Conservation (phyloP, 768 basidiomycete genomes). For the Pleurotus cornucopiae region DNA sequence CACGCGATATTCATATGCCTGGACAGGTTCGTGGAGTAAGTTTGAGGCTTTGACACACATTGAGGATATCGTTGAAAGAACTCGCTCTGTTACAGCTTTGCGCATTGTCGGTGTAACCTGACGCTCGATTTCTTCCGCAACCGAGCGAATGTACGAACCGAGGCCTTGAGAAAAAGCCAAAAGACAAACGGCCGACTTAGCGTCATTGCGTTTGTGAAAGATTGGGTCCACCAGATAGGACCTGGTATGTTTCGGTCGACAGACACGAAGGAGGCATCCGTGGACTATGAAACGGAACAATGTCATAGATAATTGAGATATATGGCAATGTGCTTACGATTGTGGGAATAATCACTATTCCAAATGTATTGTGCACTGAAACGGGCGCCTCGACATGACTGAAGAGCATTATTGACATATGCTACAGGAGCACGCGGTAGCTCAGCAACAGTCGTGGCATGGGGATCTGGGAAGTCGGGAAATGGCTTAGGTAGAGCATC, state of each 20-base stretch:
- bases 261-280: slow-evolving; percentile 59
- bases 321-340: slow-evolving; percentile 32
- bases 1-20: slow-evolving; percentile 34
- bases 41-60: slow-evolving; percentile 34
- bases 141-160: slow-evolving; percentile 48
- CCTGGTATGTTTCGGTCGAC: slow-evolving; percentile 44
- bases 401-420: slow-evolving; percentile 48
- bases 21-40: slow-evolving; percentile 31
- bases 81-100: slow-evolving; percentile 36
- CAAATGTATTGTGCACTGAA: slow-evolving; percentile 37
- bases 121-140: slow-evolving; percentile 37
- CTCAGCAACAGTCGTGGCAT: slow-evolving; percentile 37
- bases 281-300: slow-evolving; percentile 35
- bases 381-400: slow-evolving; percentile 47
- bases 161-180: slow-evolving; percentile 62
- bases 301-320: slow-evolving; percentile 5
- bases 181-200: slow-evolving; percentile 65
- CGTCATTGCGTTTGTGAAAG: slow-evolving; percentile 58
- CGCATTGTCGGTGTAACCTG: slow-evolving; percentile 43
- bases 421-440: slow-evolving; percentile 42
- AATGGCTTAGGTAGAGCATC: slow-evolving; percentile 65
- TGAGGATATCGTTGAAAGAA: slow-evolving; percentile 40
- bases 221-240: slow-evolving; percentile 63
- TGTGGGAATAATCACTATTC: slow-evolving; percentile 34
- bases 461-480: slow-evolving; percentile 41